These are phyloP conservation scores for Sporothrix curviconia DNA, from an alignment of 2,329 filamentous ascomycete species.

Conservation along the genomic window DNA sequence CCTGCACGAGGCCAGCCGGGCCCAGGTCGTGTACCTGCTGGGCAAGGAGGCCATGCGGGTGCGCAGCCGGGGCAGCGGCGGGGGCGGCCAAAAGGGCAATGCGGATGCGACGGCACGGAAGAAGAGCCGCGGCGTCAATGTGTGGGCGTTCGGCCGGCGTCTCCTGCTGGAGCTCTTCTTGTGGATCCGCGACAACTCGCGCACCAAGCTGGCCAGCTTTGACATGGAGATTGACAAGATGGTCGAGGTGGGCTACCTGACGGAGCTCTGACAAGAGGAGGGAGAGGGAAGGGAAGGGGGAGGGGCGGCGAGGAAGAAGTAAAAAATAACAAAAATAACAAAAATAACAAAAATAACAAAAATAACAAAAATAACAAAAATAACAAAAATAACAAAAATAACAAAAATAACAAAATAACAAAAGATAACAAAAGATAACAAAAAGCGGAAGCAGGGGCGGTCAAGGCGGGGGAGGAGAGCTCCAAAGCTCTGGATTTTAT, in stretches of 20 bases:
- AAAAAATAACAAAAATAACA: background rate
- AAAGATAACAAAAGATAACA: background rate
- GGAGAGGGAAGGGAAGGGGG: background rate
- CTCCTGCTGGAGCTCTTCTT: slow-evolving; percentile 50
- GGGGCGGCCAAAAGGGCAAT: background rate
- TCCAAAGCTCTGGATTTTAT: no score
- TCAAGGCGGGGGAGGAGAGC: no score
- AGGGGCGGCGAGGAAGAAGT: background rate
- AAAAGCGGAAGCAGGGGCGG: background rate
- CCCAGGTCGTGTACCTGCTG: slow-evolving; percentile 49
- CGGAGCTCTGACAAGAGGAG: slow-evolving; percentile 45
- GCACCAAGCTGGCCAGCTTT: slow-evolving; percentile 60
- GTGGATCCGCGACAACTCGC: slow-evolving; percentile 59
- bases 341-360: background rate
- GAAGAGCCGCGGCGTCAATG: background rate
- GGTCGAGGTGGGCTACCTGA: slow-evolving; percentile 64
- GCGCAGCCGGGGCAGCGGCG: slow-evolving; percentile 19
- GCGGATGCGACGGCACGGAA: no score
- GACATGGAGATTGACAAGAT: slow-evolving; percentile 52
- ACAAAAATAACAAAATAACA: no score
- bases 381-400: no score
- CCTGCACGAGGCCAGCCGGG: slow-evolving; percentile 38
- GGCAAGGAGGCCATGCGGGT: slow-evolving; percentile 58
- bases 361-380: background rate
- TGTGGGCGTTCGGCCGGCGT: slow-evolving; percentile 34